Percentiles rank a stretch among this genome's conserved stretches.
Evolutionary conservation across 305 asterid species (phyloP).

Genomic region (Solanum hybrid): DNA sequence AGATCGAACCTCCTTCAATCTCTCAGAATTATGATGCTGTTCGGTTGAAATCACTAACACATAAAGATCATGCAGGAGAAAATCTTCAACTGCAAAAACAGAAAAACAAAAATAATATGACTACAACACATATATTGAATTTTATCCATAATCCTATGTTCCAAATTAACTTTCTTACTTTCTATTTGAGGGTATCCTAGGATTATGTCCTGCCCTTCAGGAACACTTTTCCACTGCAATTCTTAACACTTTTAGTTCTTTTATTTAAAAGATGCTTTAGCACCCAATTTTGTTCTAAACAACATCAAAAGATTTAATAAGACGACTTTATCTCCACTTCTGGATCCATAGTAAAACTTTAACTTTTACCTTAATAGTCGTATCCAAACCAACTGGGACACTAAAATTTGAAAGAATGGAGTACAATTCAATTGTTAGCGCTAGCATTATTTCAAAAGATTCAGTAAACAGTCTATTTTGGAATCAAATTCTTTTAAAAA

Average conservation of each 20-base stretch:
- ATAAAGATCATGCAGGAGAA: slow-evolving; percentile 54
- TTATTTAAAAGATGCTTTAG: background rate
- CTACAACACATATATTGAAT: background rate
- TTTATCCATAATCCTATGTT: background rate
- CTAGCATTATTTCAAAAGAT: background rate
- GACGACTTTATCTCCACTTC: background rate
- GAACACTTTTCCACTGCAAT: background rate
- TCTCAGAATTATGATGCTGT: slow-evolving; percentile 27
- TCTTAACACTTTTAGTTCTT: background rate
- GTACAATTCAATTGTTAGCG: background rate
- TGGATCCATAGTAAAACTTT: background rate
- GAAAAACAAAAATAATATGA: background rate
- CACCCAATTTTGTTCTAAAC: background rate
- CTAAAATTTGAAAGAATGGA: background rate
- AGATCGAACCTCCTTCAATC: slow-evolving; percentile 52
- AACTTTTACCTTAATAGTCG: background rate
- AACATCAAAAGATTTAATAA: background rate
- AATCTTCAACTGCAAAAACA: slow-evolving; percentile 51
- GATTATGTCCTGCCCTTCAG: background rate
- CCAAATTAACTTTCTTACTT: background rate
- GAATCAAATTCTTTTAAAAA: background rate
- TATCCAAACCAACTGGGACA: background rate
- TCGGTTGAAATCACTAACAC: slow-evolving; percentile 41
- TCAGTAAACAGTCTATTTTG: background rate
- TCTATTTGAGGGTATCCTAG: background rate